phyloP scores from a whole-genome alignment of 2,329 filamentous ascomycete species.

The Whalleya microplaca region DNA sequence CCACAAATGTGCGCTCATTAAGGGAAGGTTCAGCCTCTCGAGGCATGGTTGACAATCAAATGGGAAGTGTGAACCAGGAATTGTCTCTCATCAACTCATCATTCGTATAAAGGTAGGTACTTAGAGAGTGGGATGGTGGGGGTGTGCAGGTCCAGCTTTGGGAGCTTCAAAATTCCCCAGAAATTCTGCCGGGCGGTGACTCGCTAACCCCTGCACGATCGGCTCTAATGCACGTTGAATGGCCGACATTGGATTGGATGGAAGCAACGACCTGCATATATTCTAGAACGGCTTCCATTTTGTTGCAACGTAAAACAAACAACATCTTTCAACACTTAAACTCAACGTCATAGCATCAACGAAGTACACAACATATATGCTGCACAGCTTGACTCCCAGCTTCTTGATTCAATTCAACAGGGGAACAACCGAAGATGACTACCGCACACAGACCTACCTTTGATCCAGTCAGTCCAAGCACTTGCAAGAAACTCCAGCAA shows the following conservation, averaged over 20 bases:
- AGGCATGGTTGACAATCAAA: conserved; percentile 66
- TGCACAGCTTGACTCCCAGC: background rate
- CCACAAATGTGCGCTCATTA: conserved; percentile 85
- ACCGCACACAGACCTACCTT: conserved; percentile 87
- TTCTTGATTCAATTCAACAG: background rate
- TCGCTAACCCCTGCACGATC: conserved; percentile 27
- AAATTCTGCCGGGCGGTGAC: conserved; percentile 58
- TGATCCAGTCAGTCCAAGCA: conserved; percentile 71
- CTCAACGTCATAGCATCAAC: conserved; percentile 8
- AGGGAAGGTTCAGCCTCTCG: conserved; percentile 88
- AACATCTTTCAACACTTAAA: conserved; percentile 14
- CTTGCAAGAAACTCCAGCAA: background rate
- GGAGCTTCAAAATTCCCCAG: conserved; percentile 29
- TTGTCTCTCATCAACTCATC: conserved; percentile 25
- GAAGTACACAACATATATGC: background rate
- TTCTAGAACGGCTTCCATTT: background rate
- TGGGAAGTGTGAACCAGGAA: conserved; percentile 9
- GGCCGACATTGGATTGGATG: conserved; percentile 18
- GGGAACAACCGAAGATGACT: conserved; percentile 55
- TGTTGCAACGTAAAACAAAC: conserved; percentile 1
- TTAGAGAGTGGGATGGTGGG: conserved; percentile 27
- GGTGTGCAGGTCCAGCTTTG: conserved; percentile 26
- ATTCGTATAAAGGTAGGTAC: conserved; percentile 8
- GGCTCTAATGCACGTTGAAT: conserved; percentile 15
- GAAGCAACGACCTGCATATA: background rate